phyloP scores from a whole-genome alignment of 1,139 yeast species.

The Chernovozyma aurita region DNA sequence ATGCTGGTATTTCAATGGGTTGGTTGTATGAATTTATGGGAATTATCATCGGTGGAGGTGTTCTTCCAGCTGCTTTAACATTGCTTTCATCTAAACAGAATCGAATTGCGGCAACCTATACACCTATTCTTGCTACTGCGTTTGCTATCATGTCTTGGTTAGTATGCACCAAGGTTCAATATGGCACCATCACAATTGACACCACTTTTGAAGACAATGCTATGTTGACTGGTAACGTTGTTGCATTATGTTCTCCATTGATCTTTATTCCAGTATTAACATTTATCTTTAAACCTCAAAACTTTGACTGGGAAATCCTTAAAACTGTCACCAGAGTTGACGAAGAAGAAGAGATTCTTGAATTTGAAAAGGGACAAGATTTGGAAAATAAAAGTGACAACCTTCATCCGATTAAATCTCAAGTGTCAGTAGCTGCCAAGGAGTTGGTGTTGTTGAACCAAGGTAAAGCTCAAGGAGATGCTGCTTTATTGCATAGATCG shows the following conservation, averaged over 20 bases:
- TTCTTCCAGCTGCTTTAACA: slow-evolving; percentile 69
- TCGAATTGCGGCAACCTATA: slow-evolving; percentile 50
- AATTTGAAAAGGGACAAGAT: slow-evolving; percentile 23
- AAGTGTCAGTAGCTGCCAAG: slow-evolving; percentile 36
- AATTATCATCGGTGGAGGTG: slow-evolving; percentile 80
- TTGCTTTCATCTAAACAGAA: slow-evolving; percentile 68
- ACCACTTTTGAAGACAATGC: slow-evolving; percentile 75
- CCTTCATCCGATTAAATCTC: slow-evolving; percentile 36
- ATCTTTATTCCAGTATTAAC: slow-evolving; percentile 67
- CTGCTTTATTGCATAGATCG: slow-evolving; percentile 40
- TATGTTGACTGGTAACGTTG: slow-evolving; percentile 82
- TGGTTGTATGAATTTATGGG: slow-evolving; percentile 86
- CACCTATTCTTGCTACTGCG: slow-evolving; percentile 61
- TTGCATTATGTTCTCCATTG: slow-evolving; percentile 73
- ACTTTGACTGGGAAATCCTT: slow-evolving; percentile 68
- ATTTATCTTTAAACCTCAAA: slow-evolving; percentile 56
- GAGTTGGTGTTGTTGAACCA: slow-evolving; percentile 35
- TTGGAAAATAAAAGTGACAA: slow-evolving; percentile 23
- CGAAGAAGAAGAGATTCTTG: slow-evolving; percentile 58
- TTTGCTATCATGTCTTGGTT: slow-evolving; percentile 67
- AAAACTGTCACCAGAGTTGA: slow-evolving; percentile 58
- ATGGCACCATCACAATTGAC: slow-evolving; percentile 51
- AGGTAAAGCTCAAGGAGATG: slow-evolving; percentile 41
- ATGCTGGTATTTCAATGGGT: slow-evolving; percentile 84
- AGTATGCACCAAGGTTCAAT: slow-evolving; percentile 50